Evolutionary conservation across 495 filamentous ascomycete genomes (phyloP), one percentile per base, ranked within the genome.

Genomic region (Penicillium parvum): DNA sequence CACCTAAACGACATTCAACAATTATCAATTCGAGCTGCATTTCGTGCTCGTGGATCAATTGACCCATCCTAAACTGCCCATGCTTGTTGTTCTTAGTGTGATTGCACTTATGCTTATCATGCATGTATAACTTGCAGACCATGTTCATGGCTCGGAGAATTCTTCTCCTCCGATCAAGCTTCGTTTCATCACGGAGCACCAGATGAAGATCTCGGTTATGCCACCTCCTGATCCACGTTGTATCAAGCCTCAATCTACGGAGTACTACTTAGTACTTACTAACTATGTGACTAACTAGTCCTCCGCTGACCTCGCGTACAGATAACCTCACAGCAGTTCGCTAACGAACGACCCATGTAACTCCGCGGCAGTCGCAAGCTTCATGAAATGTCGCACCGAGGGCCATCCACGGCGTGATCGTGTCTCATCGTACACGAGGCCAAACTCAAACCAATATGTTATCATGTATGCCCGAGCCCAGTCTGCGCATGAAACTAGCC

Each of bases 161-260:
- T 53, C 43, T 39, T n/a, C 32, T 36, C 18, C 52, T 47, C 55
- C 52, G 44, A 49, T 49, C n/a, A n/a, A n/a, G n/a, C n/a, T n/a
- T n/a, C n/a, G n/a, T n/a, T n/a, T n/a, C n/a, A n/a, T n/a, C n/a
- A n/a, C n/a, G n/a, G n/a, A n/a, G n/a, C n/a, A n/a, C n/a, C n/a
- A n/a, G n/a, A n/a, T n/a, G n/a, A n/a, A n/a, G n/a, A n/a, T n/a
- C n/a, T n/a, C n/a, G n/a, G n/a, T n/a, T n/a, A n/a, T n/a, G n/a
- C n/a, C n/a, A n/a, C n/a, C n/a, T n/a, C n/a, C n/a, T n/a, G n/a
- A n/a, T n/a, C n/a, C n/a, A n/a, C n/a, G n/a, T n/a, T n/a, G n/a
- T n/a, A n/a, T n/a, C n/a, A n/a, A n/a, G n/a, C n/a, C n/a, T n/a
- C n/a, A n/a, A n/a, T n/a, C n/a, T n/a, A n/a, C n/a, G n/a, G n/a